Evolutionary conservation across 202 grass and related monocot genomes (phyloP).

Genomic region (Alloteropsis angusta): DNA sequence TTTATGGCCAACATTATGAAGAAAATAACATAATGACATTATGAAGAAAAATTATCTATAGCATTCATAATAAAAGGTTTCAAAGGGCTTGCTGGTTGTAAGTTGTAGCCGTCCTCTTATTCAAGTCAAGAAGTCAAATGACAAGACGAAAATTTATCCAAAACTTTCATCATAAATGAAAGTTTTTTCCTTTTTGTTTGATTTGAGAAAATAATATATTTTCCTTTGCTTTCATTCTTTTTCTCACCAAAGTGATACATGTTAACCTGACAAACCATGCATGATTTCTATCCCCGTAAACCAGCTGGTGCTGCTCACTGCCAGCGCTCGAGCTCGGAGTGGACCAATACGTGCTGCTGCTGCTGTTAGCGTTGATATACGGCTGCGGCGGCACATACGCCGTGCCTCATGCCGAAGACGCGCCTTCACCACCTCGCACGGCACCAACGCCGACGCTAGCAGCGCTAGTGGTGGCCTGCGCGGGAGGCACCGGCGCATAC

Average conservation of each 20-base stretch:
- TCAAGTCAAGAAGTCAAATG: no score
- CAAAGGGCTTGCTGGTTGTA: no score
- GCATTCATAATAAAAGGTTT: no score
- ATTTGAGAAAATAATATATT: no score
- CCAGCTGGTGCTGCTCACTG: constrained; percentile 18
- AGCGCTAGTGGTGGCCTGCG: not conserved
- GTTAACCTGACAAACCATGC: not conserved
- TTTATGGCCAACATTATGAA: no score
- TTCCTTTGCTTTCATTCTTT: not conserved
- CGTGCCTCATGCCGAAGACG: not conserved
- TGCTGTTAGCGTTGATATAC: no score
- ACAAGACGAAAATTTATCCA: no score
- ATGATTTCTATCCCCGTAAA: constrained; percentile 28
- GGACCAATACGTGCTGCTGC: not conserved
- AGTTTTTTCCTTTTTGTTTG: no score
- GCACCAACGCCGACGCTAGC: not conserved
- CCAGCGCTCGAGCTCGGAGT: not conserved
- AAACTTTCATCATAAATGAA: no score
- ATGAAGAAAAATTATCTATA: no score
- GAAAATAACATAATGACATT: no score
- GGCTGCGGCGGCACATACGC: not conserved
- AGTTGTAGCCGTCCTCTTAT: no score
- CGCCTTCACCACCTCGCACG: not conserved
- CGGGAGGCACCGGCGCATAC: not conserved
- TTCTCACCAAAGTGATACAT: not conserved